A percentile compares a stretch with the other conserved stretches of the same genome.
These are phyloP conservation scores for Xylaria polymorpha DNA, from an alignment of 2,329 filamentous ascomycete species.

Conservation along the genomic window DNA sequence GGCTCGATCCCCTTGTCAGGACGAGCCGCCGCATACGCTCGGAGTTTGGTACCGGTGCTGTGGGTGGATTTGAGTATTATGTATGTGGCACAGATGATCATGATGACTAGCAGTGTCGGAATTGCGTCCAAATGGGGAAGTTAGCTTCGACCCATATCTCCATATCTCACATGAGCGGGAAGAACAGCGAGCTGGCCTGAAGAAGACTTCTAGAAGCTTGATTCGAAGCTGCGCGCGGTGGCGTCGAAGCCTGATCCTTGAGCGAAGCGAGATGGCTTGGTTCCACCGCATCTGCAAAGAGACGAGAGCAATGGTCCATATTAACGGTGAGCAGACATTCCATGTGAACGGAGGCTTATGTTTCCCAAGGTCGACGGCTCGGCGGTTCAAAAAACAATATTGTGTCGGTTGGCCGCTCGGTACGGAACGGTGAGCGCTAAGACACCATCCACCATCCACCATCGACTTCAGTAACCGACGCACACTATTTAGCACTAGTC, in stretches of 20 bases:
- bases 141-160: slow-evolving; percentile 17
- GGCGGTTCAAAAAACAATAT: slow-evolving; percentile 17
- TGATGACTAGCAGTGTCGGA: slow-evolving; percentile 32
- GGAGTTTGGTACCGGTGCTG: slow-evolving; percentile 34
- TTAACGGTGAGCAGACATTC: slow-evolving; percentile 26
- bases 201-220: slow-evolving; percentile 40
- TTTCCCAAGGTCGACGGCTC: slow-evolving; percentile 8
- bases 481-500: slow-evolving; percentile 20
- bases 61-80: slow-evolving; percentile 35
- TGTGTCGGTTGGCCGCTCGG: slow-evolving; percentile 9
- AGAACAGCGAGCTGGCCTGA: slow-evolving; percentile 13
- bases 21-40: slow-evolving; percentile 27
- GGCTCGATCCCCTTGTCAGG: slow-evolving; percentile 22
- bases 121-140: slow-evolving; percentile 31
- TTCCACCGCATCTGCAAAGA: slow-evolving; percentile 37
- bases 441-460: not conserved
- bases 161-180: slow-evolving; percentile 35
- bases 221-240: slow-evolving; percentile 32
- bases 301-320: slow-evolving; percentile 26
- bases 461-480: slow-evolving; percentile 4
- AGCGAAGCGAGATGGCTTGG: slow-evolving; percentile 34
- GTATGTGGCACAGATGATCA: slow-evolving; percentile 28
- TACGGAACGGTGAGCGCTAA: slow-evolving; percentile 4
- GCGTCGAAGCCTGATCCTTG: slow-evolving; percentile 26
- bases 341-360: slow-evolving; percentile 4